A percentile compares a stretch with the other conserved stretches of the same genome.
Conservation (phyloP, 2,329 filamentous ascomycete genomes). For the Pseudogymnoascus sp. region DNA sequence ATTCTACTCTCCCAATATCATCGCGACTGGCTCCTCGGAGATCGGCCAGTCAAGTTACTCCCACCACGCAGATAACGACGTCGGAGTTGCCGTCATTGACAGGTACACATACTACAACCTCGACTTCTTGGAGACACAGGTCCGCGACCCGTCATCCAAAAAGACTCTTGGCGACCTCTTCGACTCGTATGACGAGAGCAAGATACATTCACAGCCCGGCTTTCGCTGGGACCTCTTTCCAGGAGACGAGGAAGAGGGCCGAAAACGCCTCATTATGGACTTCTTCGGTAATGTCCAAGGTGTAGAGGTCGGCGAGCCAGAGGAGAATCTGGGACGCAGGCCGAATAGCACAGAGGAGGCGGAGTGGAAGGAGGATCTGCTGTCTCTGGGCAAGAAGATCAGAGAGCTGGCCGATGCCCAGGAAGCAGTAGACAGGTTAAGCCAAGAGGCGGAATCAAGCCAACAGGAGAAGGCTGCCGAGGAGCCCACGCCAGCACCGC, state of each 20-base stretch:
- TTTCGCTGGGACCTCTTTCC: slow-evolving; percentile 92
- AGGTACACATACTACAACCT: slow-evolving; percentile 98
- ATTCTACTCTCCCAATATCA: slow-evolving; percentile 96
- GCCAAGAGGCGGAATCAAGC: slow-evolving; percentile 17
- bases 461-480: slow-evolving; percentile 12
- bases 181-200: slow-evolving; percentile 87
- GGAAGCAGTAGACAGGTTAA: slow-evolving; percentile 37
- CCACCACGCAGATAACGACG: slow-evolving; percentile 95
- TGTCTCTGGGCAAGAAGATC: slow-evolving; percentile 64
- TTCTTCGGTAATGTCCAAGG: slow-evolving; percentile 99
- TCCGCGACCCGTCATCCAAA: slow-evolving; percentile 77
- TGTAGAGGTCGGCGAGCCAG: slow-evolving; percentile 65
- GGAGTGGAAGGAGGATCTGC: slow-evolving; percentile 62
- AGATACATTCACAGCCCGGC: slow-evolving; percentile 89
- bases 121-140: slow-evolving; percentile 87
- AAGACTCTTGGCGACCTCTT: slow-evolving; percentile 90
- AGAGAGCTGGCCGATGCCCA: slow-evolving; percentile 37
- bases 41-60: slow-evolving; percentile 95
- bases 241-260: slow-evolving; percentile 68
- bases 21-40: slow-evolving; percentile 92
- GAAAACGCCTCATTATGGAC: slow-evolving; percentile 79
- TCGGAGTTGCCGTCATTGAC: slow-evolving; percentile 96
- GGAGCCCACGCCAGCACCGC: slow-evolving; percentile 16
- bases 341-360: slow-evolving; percentile 38
- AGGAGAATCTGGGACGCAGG: slow-evolving; percentile 20